Base-by-base conservation (phyloP, 139 green algal genomes). In the Coccomyxa sp. region DNA sequence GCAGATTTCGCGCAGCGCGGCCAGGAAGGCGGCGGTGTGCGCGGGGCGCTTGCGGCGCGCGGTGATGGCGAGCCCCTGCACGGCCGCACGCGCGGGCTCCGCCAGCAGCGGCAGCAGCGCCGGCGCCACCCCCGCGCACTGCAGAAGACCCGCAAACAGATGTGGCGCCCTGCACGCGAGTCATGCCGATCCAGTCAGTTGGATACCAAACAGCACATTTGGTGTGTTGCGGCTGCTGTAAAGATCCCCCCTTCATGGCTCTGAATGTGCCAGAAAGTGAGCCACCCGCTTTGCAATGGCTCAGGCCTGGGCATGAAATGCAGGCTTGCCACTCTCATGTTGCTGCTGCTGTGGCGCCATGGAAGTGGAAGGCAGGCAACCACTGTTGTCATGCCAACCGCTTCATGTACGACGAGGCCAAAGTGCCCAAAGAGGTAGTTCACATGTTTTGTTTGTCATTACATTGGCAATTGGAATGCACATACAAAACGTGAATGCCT, bases 101-200 rank as follows among this genome's bases (percentile, higher is more conserved):
- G 91, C 90, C 86, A 97, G 87, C 83, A 97, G 85, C 30, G 93
- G 94, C 84, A 97, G 82, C 87, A 97, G 89, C 80, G 88, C 76
- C 0, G 88, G 82, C 13, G 82, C 87, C 57, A 93, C 92, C 0
- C 90, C 90, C 15, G 87, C 84, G 58, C 90, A 77, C 58, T 84
- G 81, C 85, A 97, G 87, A 79, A 97, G 86, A 17, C 89, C 91
- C 14, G 91, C 90, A 80, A 97, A 91, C 78, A 97, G 90, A 77
- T 90, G 84, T 0, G 94, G 93, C 17, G 93, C 92, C 30, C 90
- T 85, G 84, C 83, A 81, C 11, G 60, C 27, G 25, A 79, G 74
- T n/a, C 75, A 7, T 79, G 25, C 75, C 28, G 7, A 1, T 79
- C 3, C n/a, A 79, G 27, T 32, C 9, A 32, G 10, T 18, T 57